Evolutionary conservation across 306 rosid species (phyloP), one percentile per base, ranked within the genome.

Genomic region (Gastrolobium villosum): DNA sequence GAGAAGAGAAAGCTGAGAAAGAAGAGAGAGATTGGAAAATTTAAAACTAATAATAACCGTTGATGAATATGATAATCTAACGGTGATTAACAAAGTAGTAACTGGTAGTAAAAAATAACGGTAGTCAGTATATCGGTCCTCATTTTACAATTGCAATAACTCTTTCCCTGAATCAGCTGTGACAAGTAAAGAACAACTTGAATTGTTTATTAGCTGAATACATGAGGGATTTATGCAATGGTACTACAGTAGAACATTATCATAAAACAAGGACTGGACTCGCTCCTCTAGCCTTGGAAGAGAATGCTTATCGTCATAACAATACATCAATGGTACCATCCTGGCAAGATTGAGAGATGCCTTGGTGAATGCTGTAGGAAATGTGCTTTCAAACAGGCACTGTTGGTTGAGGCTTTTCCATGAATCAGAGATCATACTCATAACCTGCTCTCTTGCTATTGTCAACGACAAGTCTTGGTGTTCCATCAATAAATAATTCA

Each of bases 261-360:
- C 60, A 65, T 52, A 43, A 36, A 83, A 30, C 63, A 87, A 75
- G 1, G 76, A 85, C 45, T 84, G 78, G 28, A 80, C 15, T 41
- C 61, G 82, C 10, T 61, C 50, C 68, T 88, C 85, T 2, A 89
- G 72, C 13, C 10, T 46, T 0, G 86, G 85, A 63, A 90, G 93
- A 37, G 84, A 48, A 20, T 89, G 86, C 0, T 80, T 69, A 4
- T 77, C 50, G 3, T 86, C 91, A 40, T 92, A 88, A 63, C 63
- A 62, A 52, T 85, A 89, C 86, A 86, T 84, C 75, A 92, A 49
- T 0, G 90, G 94, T 0, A 88, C 90, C 84, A 79, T 76, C 78
- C 97, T 88, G 36, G 91, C 90, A 1, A 88, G 60, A 55, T 91
- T 87, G 2, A 84, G 87, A 56, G 88, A 82, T 2, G 74, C 74